phyloP scores from a whole-genome alignment of 495 filamentous ascomycete species.

The Bacidia rubella region DNA sequence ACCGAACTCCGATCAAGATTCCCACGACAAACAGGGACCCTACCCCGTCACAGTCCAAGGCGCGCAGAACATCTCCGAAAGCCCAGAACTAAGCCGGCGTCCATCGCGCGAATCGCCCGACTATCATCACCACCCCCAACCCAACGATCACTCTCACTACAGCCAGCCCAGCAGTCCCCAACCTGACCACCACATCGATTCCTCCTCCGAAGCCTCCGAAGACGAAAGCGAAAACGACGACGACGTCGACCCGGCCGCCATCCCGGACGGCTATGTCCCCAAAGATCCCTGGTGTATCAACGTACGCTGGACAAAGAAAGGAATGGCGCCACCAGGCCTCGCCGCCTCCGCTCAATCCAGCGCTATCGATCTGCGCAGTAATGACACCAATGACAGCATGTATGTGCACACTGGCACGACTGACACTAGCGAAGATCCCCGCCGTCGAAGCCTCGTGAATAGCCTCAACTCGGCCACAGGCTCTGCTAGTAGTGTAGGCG shows the following conservation, averaged over 20 bases:
- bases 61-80: slow-evolving; percentile 18
- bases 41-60: slow-evolving; percentile 17
- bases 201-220: not conserved
- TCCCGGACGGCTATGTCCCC: slow-evolving; percentile 58
- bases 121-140: not conserved
- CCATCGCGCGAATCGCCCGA: slow-evolving; percentile 3
- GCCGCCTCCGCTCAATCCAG: slow-evolving; percentile 43
- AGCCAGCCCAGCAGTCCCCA: not conserved
- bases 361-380: slow-evolving; percentile 35
- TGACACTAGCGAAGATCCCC: too few relatives aligned
- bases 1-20: slow-evolving; percentile 21
- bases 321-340: slow-evolving; percentile 44
- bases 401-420: too few relatives aligned
- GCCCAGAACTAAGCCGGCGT: slow-evolving; percentile 11
- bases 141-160: not conserved
- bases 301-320: slow-evolving; percentile 71
- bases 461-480: slow-evolving; percentile 27
- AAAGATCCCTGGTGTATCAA: slow-evolving; percentile 94
- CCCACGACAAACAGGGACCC: slow-evolving; percentile 15
- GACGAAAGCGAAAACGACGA: slow-evolving; percentile 14
- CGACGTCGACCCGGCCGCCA: slow-evolving; percentile 12
- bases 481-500: slow-evolving; percentile 24
- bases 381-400: slow-evolving; percentile 30
- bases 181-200: not conserved
- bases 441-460: slow-evolving; percentile 32